phyloP scores from a whole-genome alignment of 441 rosid species.

The Iberis amara region DNA sequence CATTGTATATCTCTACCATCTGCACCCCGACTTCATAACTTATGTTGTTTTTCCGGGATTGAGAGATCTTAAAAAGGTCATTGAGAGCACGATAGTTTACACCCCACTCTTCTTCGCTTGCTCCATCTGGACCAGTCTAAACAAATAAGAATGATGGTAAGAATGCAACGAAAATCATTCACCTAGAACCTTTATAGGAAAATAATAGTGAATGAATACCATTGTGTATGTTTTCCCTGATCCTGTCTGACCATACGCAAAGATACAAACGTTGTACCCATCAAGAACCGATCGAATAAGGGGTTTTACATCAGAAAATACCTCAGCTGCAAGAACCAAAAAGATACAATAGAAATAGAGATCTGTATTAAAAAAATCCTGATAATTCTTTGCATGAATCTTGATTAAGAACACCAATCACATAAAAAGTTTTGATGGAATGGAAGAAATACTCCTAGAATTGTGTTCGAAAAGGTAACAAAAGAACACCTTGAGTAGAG shows the following conservation, averaged over 20 bases:
- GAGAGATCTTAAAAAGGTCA: slow-evolving; percentile 51
- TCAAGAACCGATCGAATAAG: slow-evolving; percentile 55
- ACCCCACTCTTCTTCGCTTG: slow-evolving; percentile 54
- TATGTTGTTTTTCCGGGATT: slow-evolving; percentile 40
- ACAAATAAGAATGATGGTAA: slow-evolving; percentile 11
- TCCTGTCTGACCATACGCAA: slow-evolving; percentile 76
- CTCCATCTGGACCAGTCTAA: slow-evolving; percentile 52
- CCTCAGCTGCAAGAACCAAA: slow-evolving; percentile 43
- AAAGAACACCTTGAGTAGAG: slow-evolving; percentile 71
- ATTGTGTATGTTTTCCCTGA: slow-evolving; percentile 69
- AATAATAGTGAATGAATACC: slow-evolving; percentile 35
- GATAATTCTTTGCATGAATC: background rate
- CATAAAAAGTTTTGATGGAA: background rate
- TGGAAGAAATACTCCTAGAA: background rate
- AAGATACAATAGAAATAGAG: background rate
- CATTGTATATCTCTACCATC: slow-evolving; percentile 71
- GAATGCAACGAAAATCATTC: slow-evolving; percentile 15
- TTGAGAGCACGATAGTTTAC: slow-evolving; percentile 59
- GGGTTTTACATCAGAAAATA: slow-evolving; percentile 50
- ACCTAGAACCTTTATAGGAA: background rate
- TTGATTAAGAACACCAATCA: slow-evolving; percentile 1
- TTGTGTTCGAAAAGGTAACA: slow-evolving; percentile 10
- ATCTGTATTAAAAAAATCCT: background rate
- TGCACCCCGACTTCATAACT: slow-evolving; percentile 54
- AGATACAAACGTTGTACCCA: slow-evolving; percentile 64